phyloP scores from a whole-genome alignment of 1,284 basidiomycete species.

The Cryptococcus maquisensis region DNA sequence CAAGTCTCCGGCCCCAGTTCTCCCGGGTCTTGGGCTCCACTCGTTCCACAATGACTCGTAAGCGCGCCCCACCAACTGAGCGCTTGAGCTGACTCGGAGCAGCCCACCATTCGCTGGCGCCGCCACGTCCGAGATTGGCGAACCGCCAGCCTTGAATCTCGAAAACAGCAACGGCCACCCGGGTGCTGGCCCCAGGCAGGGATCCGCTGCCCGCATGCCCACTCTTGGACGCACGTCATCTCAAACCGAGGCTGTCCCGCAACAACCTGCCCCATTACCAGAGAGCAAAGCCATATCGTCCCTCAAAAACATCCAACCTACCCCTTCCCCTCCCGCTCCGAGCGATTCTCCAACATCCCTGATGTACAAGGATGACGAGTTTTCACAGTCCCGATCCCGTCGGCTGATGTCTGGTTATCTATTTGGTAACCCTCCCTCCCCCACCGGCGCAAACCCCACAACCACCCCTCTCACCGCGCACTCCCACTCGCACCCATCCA shows the following conservation, averaged over 20 bases:
- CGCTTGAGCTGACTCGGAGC: neutral
- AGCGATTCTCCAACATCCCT: neutral
- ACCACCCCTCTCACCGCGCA: neutral
- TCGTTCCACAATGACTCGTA: conserved; percentile 48
- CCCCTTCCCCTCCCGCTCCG: neutral
- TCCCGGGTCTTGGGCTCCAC: conserved; percentile 46
- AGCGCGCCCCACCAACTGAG: conserved; percentile 10
- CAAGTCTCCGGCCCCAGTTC: conserved; percentile 41
- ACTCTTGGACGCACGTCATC: neutral
- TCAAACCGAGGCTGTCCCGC: neutral
- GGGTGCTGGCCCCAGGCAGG: neutral
- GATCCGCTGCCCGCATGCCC: neutral
- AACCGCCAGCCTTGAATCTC: conserved; percentile 33
- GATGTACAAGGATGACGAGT: conserved; percentile 22
- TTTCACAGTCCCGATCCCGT: conserved; percentile 33
- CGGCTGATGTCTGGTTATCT: conserved; percentile 44
- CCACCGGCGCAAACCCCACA: conserved; percentile 3
- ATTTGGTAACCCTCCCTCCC: conserved; percentile 41
- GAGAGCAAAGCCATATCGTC: neutral
- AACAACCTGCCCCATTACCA: neutral
- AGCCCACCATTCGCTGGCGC: conserved; percentile 43
- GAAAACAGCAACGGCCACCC: conserved; percentile 13
- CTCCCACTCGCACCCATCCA: neutral
- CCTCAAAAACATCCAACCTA: conserved; percentile 1
- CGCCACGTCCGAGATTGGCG: conserved; percentile 19